Conservation (phyloP, 148 eudicot genomes). For the Pouteria glomerata region DNA sequence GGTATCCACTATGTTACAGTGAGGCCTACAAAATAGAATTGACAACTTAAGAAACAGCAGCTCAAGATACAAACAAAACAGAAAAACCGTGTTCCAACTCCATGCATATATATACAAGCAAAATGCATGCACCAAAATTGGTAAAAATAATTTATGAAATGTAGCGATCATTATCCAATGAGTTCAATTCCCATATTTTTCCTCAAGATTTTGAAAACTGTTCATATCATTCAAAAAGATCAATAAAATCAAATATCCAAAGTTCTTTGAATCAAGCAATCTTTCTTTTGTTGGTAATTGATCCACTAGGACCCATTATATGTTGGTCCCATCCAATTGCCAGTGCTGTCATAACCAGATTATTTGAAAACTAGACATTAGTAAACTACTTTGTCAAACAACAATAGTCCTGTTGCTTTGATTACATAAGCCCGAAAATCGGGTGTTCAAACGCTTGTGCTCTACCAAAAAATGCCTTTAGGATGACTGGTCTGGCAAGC, state of each 20-base stretch:
- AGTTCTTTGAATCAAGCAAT: background rate
- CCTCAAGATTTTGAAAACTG: background rate
- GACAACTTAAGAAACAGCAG: background rate
- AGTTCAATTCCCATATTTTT: background rate
- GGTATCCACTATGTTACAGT: background rate
- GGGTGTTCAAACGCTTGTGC: background rate
- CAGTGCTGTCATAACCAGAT: background rate
- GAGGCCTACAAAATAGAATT: background rate
- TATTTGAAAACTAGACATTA: background rate
- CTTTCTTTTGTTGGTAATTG: background rate
- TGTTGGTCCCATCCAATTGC: background rate
- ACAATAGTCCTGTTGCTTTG: background rate
- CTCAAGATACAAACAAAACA: slow-evolving; percentile 2
- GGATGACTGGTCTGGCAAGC: too few species aligned
- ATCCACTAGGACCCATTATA: background rate
- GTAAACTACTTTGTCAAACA: background rate
- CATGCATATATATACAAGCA: background rate
- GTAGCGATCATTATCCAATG: too few species aligned
- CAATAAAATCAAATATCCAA: background rate
- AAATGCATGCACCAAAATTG: background rate
- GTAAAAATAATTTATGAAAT: background rate
- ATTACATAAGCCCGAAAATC: background rate
- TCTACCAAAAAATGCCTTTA: too few species aligned
- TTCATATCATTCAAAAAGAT: background rate
- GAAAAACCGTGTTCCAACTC: background rate